Conservation (phyloP, 306 rosid genomes). For the Lagenaria siceraria region DNA sequence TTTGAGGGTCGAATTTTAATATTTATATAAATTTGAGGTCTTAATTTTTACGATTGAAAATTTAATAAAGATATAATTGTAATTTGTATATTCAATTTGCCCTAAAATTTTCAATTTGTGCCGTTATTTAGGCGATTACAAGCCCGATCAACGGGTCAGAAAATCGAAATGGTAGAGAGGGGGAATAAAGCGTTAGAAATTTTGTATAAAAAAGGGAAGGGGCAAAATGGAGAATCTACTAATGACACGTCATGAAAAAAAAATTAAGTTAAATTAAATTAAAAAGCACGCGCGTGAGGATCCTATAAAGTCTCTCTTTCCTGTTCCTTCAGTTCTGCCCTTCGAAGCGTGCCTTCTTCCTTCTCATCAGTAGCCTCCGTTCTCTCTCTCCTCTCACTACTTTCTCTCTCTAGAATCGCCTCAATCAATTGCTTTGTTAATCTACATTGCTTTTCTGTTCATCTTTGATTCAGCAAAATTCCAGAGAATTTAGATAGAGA, state of each 20-base stretch:
- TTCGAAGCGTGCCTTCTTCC: conserved; percentile 45
- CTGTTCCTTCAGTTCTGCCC: conserved; percentile 13
- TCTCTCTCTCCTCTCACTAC: conserved; percentile 15
- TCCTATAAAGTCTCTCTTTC: conserved; percentile 32
- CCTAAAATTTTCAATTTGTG: not conserved
- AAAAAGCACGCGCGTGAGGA: conserved; percentile 42
- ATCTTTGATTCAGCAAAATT: conserved; percentile 3
- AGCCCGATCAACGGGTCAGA: conserved; percentile 33
- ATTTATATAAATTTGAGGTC: no score
- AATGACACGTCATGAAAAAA: conserved; percentile 31
- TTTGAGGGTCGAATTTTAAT: no score
- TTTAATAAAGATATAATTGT: no score
- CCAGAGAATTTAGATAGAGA: conserved; percentile 1
- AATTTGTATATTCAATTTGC: no score
- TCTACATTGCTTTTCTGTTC: conserved; percentile 19
- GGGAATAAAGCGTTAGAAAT: not conserved
- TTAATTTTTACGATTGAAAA: no score
- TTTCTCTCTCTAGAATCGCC: conserved; percentile 16
- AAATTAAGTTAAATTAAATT: not conserved
- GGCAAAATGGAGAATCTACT: not conserved
- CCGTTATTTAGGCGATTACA: not conserved
- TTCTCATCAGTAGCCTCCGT: conserved; percentile 13
- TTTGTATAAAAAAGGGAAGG: not conserved
- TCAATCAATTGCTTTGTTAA: conserved; percentile 9
- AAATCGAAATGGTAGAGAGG: conserved; percentile 21